A percentile compares a stretch with the other conserved stretches of the same genome.
phyloP scores from a whole-genome alignment of 1,139 yeast species.

The Candida tropicalis region DNA sequence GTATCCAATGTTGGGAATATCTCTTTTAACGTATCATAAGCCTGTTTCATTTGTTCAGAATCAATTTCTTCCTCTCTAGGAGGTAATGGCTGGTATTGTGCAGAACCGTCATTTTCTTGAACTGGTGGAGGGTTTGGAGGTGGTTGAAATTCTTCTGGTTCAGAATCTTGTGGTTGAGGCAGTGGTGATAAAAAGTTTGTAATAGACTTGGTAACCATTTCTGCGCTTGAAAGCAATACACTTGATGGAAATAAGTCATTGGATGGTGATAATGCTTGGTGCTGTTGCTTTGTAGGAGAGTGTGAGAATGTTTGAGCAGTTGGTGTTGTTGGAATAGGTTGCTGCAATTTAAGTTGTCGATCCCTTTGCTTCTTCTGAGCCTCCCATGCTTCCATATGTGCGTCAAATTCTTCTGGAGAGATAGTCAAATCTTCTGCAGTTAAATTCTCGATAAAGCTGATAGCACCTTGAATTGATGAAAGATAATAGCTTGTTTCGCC shows the following conservation, averaged over 20 bases:
- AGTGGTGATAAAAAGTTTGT: constrained; percentile 49
- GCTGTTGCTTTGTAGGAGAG: constrained; percentile 7
- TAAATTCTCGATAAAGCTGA: constrained; percentile 69
- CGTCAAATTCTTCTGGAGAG: constrained; percentile 54
- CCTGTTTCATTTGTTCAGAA: constrained; percentile 22
- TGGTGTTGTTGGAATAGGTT: constrained; percentile 21
- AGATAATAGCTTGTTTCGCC: constrained; percentile 92
- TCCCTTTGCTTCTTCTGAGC: constrained; percentile 29
- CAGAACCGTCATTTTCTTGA: constrained; percentile 4
- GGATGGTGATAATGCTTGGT: constrained; percentile 3
- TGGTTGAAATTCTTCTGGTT: constrained; percentile 8
- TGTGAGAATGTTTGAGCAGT: constrained; percentile 16
- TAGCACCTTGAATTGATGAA: constrained; percentile 85
- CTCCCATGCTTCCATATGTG: constrained; percentile 53
- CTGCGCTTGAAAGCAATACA: constrained; percentile 56
- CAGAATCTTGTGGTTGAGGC: constrained; percentile 24
- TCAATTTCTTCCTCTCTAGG: constrained; percentile 16
- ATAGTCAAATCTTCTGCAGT: constrained; percentile 63
- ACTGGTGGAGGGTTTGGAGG: constrained; percentile 10
- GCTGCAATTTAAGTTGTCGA: constrained; percentile 8
- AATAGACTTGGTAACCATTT: constrained; percentile 51
- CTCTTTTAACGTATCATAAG: constrained; percentile 52
- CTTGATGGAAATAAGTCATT: constrained; percentile 49
- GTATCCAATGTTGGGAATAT: constrained; percentile 80
- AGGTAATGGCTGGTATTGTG: constrained; percentile 15